These are phyloP conservation scores for Polytrichum commune DNA, from an alignment of 225 moss, liverwort and hornwort genomes.

Conservation along the genomic window DNA sequence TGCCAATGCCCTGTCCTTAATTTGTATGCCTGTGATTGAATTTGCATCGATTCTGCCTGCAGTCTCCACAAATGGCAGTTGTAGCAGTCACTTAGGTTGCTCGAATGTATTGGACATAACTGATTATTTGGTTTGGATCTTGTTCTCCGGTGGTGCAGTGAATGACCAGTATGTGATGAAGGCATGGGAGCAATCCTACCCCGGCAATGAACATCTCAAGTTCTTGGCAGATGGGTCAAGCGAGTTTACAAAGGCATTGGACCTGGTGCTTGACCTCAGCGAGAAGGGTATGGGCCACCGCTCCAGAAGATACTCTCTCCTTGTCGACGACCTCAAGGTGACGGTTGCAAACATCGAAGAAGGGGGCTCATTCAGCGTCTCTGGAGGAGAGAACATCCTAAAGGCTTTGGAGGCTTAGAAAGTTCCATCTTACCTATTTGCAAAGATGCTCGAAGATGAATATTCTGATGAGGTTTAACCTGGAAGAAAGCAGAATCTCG, in stretches of 20 bases:
- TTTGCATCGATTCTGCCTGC: too few species aligned
- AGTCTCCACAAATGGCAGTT: too few species aligned
- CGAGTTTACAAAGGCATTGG: constrained; percentile 58
- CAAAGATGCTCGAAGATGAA: too few species aligned
- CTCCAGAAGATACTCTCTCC: constrained; percentile 62
- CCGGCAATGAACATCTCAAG: constrained; percentile 46
- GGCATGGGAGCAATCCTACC: constrained; percentile 70
- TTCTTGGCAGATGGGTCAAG: constrained; percentile 83
- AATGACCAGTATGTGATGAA: constrained; percentile 89
- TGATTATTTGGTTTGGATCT: too few species aligned
- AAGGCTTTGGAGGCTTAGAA: constrained; percentile 21
- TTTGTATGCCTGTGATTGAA: too few species aligned
- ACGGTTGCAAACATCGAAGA: constrained; percentile 67
- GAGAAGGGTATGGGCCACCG: constrained; percentile 74
- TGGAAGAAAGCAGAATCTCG: too few species aligned
- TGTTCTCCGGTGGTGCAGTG: constrained; percentile 38
- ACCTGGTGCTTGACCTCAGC: constrained; percentile 58
- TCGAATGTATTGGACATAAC: too few species aligned
- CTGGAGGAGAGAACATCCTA: constrained; percentile 65
- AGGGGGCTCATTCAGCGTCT: constrained; percentile 57
- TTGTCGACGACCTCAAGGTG: constrained; percentile 64
- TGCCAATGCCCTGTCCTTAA: too few species aligned
- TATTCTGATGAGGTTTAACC: too few species aligned
- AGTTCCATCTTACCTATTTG: too few species aligned
- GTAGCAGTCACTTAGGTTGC: too few species aligned